Evolutionary conservation across 2,329 filamentous ascomycete species (phyloP), one percentile per base, ranked within the genome.

Genomic region (Colletotrichum sp.): DNA sequence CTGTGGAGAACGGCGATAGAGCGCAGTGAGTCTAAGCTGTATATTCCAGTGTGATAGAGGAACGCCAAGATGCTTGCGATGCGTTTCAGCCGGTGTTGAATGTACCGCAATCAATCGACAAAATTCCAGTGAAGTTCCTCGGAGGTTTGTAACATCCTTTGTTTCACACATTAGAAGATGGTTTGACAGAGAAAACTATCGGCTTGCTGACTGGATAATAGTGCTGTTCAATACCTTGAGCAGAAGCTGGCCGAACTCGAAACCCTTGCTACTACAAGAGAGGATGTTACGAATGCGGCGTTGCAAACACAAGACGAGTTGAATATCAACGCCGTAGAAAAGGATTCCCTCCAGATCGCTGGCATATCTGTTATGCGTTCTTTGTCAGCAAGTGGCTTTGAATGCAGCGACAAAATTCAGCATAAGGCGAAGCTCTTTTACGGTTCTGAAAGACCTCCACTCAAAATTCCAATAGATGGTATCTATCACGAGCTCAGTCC

Each of bases 371-470:
- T 52, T 8, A 52, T 22, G 6, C 44, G n/a, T 22, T 22, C 2
- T n/a, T 52, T 52, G 12, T 52, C 44, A 52, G 5, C 44, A 22
- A 52, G 44, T 52, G 44, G 11, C 44, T 52, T 52, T 3, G 44
- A 52, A 52, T 52, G n/a, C 44, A 52, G 44, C 7, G 13, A 22
- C 6, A 64, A 36, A 8, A 39, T 78, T 6, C 65, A 67, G 19
- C 69, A 80, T 52, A 65, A 69, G 6, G 72, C 73, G 12, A 80
- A 79, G 66, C 73, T 80, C 8, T 77, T 80, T 59, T 80, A 79
- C 44, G 69, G 72, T 19, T 79, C 78, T 30, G 79, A 80, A 66
- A 36, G 78, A 34, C 79, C 78, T 22, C 79, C 79, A 6, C 70
- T 80, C 6, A 80, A 80, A 61, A 79, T 80, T 29, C 75, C 78